Percentiles rank a stretch among this genome's conserved stretches.
Evolutionary conservation across 805 yeast genomes (phyloP).

Genomic region (Candida ortonii): DNA sequence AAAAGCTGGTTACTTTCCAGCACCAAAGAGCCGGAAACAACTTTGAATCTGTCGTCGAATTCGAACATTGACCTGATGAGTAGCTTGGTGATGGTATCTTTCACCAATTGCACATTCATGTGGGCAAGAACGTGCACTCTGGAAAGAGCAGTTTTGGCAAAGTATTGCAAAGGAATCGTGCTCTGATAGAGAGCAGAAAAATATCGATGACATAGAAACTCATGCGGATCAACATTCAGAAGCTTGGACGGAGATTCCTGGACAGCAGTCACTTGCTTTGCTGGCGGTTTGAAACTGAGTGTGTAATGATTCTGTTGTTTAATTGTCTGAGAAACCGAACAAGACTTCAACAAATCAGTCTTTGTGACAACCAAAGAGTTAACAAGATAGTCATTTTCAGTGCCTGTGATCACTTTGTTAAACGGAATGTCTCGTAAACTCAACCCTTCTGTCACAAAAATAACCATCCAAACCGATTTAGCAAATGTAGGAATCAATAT

Average conservation of each 20-base stretch:
- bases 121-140: conserved; percentile 28
- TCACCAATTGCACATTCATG: conserved; percentile 20
- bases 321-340: background rate
- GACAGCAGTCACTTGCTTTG: background rate
- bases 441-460: conserved; percentile 3
- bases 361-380: no score
- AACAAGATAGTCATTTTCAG: no score
- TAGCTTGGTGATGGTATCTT: conserved; percentile 19
- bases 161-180: conserved; percentile 28
- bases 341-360: background rate
- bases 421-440: no score
- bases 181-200: conserved; percentile 26
- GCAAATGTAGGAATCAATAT: conserved; percentile 6
- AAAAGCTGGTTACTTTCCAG: conserved; percentile 3
- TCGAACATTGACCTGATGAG: conserved; percentile 17
- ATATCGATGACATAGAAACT: conserved; percentile 28
- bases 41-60: conserved; percentile 22
- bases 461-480: conserved; percentile 10
- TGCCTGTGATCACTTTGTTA: no score
- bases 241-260: conserved; percentile 14
- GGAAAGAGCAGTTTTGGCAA: conserved; percentile 32
- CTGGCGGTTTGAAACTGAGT: conserved; percentile 14
- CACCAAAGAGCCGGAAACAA: background rate
- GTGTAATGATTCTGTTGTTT: no score
- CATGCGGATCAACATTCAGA: conserved; percentile 25